Base-by-base conservation (phyloP, 2,329 filamentous ascomycete genomes). In the Nemania sp. region DNA sequence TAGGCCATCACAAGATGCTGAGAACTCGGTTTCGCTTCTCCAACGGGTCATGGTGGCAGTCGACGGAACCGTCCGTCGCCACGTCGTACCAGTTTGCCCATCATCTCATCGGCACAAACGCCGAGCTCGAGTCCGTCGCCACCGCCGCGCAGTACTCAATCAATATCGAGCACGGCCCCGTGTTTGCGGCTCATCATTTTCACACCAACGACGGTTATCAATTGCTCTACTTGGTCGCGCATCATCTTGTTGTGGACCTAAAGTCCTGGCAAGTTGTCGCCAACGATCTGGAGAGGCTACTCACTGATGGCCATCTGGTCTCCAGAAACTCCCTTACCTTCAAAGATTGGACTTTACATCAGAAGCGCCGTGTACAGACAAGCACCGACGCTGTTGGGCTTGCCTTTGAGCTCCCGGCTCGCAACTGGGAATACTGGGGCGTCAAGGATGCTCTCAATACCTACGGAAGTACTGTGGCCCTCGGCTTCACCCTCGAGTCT, bases 1-100 rank as follows among this genome's bases (percentile, higher is more conserved):
- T 80, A 2, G 72, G 71, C 2, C 77, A 79, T 23, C 79, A 82
- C 54, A 68, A 76, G 14, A 81, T 81, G 78, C 72, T 82, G 5
- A 68, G 79, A 33, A 74, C 75, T 1, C 72, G 78, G 0, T 82
- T 80, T 50, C 64, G 66, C 23, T 64, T 68, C 0, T 69, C 66
- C 5, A 60, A 61, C 11, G 66, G 70, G 3, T 73, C 74, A 2
- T 81, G 79, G 78, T 73, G 72, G 45, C 79, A 81, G 59, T 68
- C 71, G 12, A 72, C 78, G 15, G 60, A 73, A 0, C 69, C 75
- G 0, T 68, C 74, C 2, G 68, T 73, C 2, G 51, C 71, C 3
- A 71, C 68, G 7, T 75, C 78, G 0, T 81, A 79, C 59, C 67
- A 69, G 1, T 75, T 81, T 39, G 66, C 68, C 19, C 74, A 78